Percentiles rank a stretch among this genome's conserved stretches.
Evolutionary conservation across 768 basidiomycete species (phyloP).

Genomic region (Russula sp.): DNA sequence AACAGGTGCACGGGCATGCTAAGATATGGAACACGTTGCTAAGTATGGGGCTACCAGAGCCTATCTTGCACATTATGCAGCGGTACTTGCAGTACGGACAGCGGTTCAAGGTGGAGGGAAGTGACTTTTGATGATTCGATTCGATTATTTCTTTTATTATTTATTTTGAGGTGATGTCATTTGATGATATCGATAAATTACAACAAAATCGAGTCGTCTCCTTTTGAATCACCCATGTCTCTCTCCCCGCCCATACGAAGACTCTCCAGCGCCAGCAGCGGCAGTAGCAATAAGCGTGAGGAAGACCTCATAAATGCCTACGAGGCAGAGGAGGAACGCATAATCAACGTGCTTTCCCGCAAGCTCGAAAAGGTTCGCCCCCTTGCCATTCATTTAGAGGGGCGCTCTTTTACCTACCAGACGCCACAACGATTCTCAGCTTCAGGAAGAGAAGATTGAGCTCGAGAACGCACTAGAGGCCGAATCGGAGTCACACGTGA

Average conservation of each 20-base stretch:
- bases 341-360: conserved; percentile 76
- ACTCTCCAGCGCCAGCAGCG: conserved; percentile 52
- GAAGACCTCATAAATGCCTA: conserved; percentile 85
- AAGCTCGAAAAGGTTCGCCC: conserved; percentile 74
- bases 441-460: conserved; percentile 80
- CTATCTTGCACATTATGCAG: conserved; percentile 90
- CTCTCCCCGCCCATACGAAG: conserved; percentile 57
- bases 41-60: conserved; percentile 90
- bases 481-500: conserved; percentile 83
- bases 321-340: conserved; percentile 87
- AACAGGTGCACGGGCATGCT: conserved; percentile 86
- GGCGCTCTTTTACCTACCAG: conserved; percentile 2
- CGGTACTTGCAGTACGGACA: conserved; percentile 86
- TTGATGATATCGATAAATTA: conserved; percentile 19
- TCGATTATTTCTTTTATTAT: neutral
- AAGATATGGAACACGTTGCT: conserved; percentile 92
- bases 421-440: conserved; percentile 41
- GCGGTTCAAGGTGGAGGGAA: conserved; percentile 84
- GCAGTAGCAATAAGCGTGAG: conserved; percentile 47
- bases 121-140: conserved; percentile 53
- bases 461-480: conserved; percentile 81
- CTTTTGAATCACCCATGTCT: conserved; percentile 34
- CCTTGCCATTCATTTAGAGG: neutral
- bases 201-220: neutral
- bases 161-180: conserved; percentile 9